phyloP scores from a whole-genome alignment of 1,284 basidiomycete genomes.

The Crucibulum parvulum region DNA sequence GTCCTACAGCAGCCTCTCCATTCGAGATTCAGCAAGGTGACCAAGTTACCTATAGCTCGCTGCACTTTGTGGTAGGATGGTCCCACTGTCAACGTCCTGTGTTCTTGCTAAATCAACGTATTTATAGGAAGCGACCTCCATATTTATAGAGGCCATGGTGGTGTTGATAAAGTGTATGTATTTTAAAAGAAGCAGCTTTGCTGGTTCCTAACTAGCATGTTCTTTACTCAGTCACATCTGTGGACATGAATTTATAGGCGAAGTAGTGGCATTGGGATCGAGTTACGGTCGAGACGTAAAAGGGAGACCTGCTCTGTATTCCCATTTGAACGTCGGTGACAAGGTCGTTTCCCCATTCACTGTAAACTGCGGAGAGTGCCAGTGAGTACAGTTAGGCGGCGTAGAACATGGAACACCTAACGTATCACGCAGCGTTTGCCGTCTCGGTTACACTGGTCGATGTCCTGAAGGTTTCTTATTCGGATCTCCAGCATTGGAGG shows the following conservation, averaged over 20 bases:
- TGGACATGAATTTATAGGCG: slow-evolving; percentile 89
- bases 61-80: slow-evolving; percentile 69
- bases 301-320: slow-evolving; percentile 67
- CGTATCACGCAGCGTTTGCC: slow-evolving; percentile 64
- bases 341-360: slow-evolving; percentile 91
- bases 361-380: slow-evolving; percentile 82
- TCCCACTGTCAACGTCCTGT: neutral
- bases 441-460: slow-evolving; percentile 78
- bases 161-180: slow-evolving; percentile 41
- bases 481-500: slow-evolving; percentile 76
- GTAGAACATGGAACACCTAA: neutral
- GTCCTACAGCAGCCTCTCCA: slow-evolving; percentile 8
- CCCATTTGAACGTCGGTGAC: slow-evolving; percentile 78
- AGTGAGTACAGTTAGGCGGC: slow-evolving; percentile 51
- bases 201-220: neutral
- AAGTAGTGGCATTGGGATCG: slow-evolving; percentile 75
- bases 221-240: slow-evolving; percentile 55
- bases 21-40: neutral
- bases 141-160: slow-evolving; percentile 68
- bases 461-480: slow-evolving; percentile 76
- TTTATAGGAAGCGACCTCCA: slow-evolving; percentile 77
- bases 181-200: slow-evolving; percentile 10
- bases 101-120: slow-evolving; percentile 1
- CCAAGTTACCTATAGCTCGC: slow-evolving; percentile 53
- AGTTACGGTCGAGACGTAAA: slow-evolving; percentile 55